Evolutionary conservation across 768 basidiomycete species (phyloP), one percentile per base, ranked within the genome.

Genomic region (Rhizopogon vulgaris): DNA sequence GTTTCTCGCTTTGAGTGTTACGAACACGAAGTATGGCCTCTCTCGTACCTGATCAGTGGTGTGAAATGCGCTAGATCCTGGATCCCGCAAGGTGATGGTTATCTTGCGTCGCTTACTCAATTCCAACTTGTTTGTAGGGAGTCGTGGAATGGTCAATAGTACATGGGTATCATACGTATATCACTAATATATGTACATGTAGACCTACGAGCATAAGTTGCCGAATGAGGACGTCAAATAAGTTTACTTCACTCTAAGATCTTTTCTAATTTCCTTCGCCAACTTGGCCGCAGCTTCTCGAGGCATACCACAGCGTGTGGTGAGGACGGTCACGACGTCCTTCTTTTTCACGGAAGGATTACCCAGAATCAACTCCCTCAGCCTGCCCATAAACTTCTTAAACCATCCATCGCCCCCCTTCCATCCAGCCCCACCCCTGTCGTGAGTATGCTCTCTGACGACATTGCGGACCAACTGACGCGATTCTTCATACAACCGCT

Each of bases 281-380:
- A 66, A 53, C 48, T 30, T 56, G 39, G 41, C 56, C 15, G 65
- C 65, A 1, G 60, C 63, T 5, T 63, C 65, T 11, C 48, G 45
- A 24, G 65, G 60, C 57, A 68, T 52, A 36, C 54, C 56, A 41
- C 66, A 68, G 15, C 65, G 67, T 14, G 51, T n/a, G 22, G 47
- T 58, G 48, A 66, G 53, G 30, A 59, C 49, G 37, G 51, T 47
- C 39, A 60, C 4, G 3, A 63, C 25, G 6, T 65, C 54, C 48
- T 27, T 63, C 46, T 39, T 53, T 27, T 52, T 63, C 5, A 63
- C 56, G 24, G n/a, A 49, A 38, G 1, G 14, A 18, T 30, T 30
- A 30, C 10, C 56, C 38, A 41, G 28, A 40, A 67, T 49, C 9
- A 69, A 49, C 27, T 37, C 42, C 46, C 9, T 51, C 57, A 65